phyloP scores from a whole-genome alignment of 176 grass and related monocot genomes.

The Eleusine indica region DNA sequence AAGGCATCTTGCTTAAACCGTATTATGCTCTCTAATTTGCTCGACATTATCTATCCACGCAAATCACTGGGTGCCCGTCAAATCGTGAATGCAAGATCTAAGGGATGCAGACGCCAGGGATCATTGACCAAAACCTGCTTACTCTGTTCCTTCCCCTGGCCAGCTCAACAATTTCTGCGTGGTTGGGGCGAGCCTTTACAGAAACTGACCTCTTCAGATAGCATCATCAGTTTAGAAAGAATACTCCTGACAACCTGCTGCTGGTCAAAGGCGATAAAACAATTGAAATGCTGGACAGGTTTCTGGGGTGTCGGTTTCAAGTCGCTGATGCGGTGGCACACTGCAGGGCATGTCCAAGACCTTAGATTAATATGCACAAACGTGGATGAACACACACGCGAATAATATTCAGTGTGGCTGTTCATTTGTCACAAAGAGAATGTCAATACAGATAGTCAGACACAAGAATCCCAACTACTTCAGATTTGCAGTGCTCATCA shows the following conservation, averaged over 20 bases:
- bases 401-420: conserved; percentile 19
- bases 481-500: conserved; percentile 37
- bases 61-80: background rate
- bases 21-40: conserved; percentile 4
- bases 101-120: conserved; percentile 21
- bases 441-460: conserved; percentile 6
- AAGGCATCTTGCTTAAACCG: background rate
- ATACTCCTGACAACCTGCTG: background rate
- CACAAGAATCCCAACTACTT: conserved; percentile 40
- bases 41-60: background rate
- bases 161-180: conserved; percentile 27
- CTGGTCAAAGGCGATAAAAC: conserved; percentile 28
- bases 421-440: conserved; percentile 31
- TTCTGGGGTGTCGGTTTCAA: conserved; percentile 11
- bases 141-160: background rate
- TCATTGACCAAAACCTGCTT: conserved; percentile 25
- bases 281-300: conserved; percentile 7
- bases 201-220: conserved; percentile 39
- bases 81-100: conserved; percentile 17
- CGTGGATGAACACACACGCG: background rate
- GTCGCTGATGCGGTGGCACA: conserved; percentile 8
- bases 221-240: background rate
- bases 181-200: conserved; percentile 15
- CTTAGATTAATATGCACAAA: background rate
- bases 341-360: conserved; percentile 19